Evolutionary conservation across 768 basidiomycete genomes (phyloP), one percentile per base, ranked within the genome.

Genomic region (Calocybe gangraenosa): DNA sequence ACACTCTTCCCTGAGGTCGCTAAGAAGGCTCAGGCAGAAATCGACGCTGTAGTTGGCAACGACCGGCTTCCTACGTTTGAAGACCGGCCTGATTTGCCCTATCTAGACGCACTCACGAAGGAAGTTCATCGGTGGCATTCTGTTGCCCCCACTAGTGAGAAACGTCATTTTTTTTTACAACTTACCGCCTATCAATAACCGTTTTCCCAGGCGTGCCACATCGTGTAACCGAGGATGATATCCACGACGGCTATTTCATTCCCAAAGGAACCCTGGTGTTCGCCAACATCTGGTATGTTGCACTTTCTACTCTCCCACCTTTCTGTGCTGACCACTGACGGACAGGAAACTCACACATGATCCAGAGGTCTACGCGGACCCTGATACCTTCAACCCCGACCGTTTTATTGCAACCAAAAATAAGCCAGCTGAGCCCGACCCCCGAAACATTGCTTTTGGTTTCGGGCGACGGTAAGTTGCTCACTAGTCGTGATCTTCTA

Each of bases 401-500:
- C 6, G 34, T 5, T 35, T 35, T n/a, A 7, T 35, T 28, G 63
- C 68, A 57, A 63, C 61, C 17, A 69, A 66, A 48, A 65, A 59
- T 41, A 63, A 61, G 38, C 51, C 61, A 35, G 71, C 71, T 22
- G 78, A 83, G 54, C 58, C 54, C n/a, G 82, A 84, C 60, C 80
- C 82, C 47, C 77, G 76, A 44, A 69, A 69, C 37, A 57, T 81
- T 37, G 80, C 76, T 54, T 87, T 85, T 62, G 84, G 84, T 7
- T 87, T 84, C 55, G 84, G 84, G 37, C 68, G 84, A 63, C 75
- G 84, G 75, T 73, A 48, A 49, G 73, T 8, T 23, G 36, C 44
- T 46, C 21, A 21, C 19, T 34, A 37, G 38, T 49, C 42, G 31
- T 9, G 22, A 39, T 9, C 28, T 42, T 17, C 33, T 40, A 28